phyloP scores from a whole-genome alignment of 768 basidiomycete species.

The Gloeopeniophorella convolvens region DNA sequence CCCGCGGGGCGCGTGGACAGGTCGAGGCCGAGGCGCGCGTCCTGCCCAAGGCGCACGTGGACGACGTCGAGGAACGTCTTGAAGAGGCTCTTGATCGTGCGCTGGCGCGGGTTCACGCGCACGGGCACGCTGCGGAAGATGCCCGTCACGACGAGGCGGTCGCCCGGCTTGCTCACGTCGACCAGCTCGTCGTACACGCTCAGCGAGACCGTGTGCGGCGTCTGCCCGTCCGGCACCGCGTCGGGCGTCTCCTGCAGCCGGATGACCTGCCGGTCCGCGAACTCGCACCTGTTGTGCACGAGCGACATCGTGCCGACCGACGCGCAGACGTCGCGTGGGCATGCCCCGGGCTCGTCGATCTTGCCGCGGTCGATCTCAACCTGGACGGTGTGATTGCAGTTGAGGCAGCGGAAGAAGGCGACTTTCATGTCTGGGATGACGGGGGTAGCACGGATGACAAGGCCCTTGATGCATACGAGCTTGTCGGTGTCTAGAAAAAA shows the following conservation, averaged over 20 bases:
- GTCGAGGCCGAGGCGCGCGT: slow-evolving; percentile 65
- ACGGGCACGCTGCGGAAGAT: slow-evolving; percentile 95
- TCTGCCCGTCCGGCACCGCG: slow-evolving; percentile 96
- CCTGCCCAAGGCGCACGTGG: slow-evolving; percentile 73
- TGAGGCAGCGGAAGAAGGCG: slow-evolving; percentile 96
- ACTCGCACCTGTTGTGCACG: slow-evolving; percentile 95
- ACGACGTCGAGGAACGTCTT: slow-evolving; percentile 97
- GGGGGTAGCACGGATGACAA: slow-evolving; percentile 95
- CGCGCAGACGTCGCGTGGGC: slow-evolving; percentile 90
- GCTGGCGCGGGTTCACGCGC: slow-evolving; percentile 87
- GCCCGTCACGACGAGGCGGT: slow-evolving; percentile 83
- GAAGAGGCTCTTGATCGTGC: slow-evolving; percentile 92
- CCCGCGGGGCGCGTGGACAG: slow-evolving; percentile 66
- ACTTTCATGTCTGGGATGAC: slow-evolving; percentile 99
- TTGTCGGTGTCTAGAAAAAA: slow-evolving; percentile 84
- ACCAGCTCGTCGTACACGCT: slow-evolving; percentile 99
- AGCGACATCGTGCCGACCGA: slow-evolving; percentile 87
- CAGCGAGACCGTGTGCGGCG: slow-evolving; percentile 93
- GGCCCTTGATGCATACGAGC: slow-evolving; percentile 90
- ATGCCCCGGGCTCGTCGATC: slow-evolving; percentile 87
- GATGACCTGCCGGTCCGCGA: slow-evolving; percentile 93
- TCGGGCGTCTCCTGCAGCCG: slow-evolving; percentile 97
- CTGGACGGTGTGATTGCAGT: slow-evolving; percentile 94
- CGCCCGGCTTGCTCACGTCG: slow-evolving; percentile 94
- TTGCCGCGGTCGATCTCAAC: slow-evolving; percentile 98